Conservation (phyloP, 805 yeast species). For the Candida pseudoglaebosa region DNA sequence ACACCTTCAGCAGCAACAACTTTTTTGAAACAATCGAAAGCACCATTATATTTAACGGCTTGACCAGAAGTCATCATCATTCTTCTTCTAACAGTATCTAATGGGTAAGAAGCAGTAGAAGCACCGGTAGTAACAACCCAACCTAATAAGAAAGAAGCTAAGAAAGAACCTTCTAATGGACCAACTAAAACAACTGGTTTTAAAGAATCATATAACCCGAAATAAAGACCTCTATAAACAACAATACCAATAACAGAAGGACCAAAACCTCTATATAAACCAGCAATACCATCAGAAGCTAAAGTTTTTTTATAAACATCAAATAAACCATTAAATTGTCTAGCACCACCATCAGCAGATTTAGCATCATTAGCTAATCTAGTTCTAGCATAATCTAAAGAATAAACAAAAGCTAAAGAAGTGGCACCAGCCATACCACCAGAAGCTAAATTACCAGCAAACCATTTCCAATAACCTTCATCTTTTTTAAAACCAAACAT, state of each 20-base stretch:
- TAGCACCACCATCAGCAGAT: conserved; percentile 84
- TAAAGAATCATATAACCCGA: conserved; percentile 95
- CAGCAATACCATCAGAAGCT: conserved; percentile 95
- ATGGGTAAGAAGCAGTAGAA: conserved; percentile 98
- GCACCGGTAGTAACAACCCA: conserved; percentile 99
- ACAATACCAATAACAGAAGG: conserved; percentile 97
- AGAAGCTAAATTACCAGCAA: conserved; percentile 97
- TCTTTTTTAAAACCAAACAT: conserved; percentile 97
- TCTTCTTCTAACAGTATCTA: conserved; percentile 99
- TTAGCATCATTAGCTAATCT: conserved; percentile 98
- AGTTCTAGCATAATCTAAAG: conserved; percentile 97
- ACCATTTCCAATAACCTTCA: conserved; percentile 89
- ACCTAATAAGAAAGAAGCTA: conserved; percentile 94
- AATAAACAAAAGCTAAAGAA: conserved; percentile 88
- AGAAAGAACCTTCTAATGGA: conserved; percentile 89
- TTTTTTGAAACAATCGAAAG: conserved; percentile 86
- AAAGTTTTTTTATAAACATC: conserved; percentile 96
- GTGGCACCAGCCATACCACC: conserved; percentile 99
- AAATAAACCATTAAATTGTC: conserved; percentile 95
- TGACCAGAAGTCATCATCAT: conserved; percentile 99
- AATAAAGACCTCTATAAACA: conserved; percentile 99
- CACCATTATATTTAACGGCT: conserved; percentile 94
- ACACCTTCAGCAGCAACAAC: conserved; percentile 97
- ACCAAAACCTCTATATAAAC: conserved; percentile 99
- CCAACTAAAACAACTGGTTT: conserved; percentile 94